Base-by-base conservation (phyloP, 208 protist species). In the Leishmania mexicana region DNA sequence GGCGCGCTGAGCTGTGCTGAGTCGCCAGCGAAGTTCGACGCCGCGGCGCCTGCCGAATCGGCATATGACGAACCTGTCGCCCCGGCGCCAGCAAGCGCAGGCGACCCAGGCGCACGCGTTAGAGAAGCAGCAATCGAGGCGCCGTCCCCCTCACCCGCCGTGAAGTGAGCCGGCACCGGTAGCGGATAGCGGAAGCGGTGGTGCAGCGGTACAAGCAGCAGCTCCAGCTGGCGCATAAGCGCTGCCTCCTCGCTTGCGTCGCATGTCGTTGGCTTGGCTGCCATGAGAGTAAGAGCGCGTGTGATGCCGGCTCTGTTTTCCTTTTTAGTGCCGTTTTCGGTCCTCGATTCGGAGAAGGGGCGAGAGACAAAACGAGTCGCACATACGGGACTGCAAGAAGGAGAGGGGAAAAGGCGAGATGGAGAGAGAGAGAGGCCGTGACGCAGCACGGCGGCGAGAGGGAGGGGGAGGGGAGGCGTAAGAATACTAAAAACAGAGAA, bases 131-230 rank as follows among this genome's bases (percentile, higher is more conserved):
- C 47, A 13, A 58, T 19, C 8, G 80, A 58, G 2, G 38, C 78
- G 10, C 35, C 28, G 51, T 54, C 83, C 31, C 45, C 67, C 53
- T 73, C 76, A 10, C 40, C 79, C 3, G 51, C 58, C 10, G 58
- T 67, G 2, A 90, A 47, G 31, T 84, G 80, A 17, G 81, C 62
- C 3, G 84, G 80, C 15, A 90, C 73, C 1, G 90, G 83, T 1
- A 93, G 77, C 13, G 89, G 84, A 79, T 91, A 90, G 51, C 90
- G 87, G 47, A 90, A 92, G 10, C 70, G 78, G 54, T 90, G 89
- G 15, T 87, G 76, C 35, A 94, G 57, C 0, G 87, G 89, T 19
- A 87, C 86, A 0, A 93, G 84, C 3, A 92, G 80, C 78, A 91
- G 38, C 78, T 96, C 90, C 40, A 96, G 79, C 62, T 92, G 79